These are phyloP conservation scores for Lathyrus sativus DNA, from an alignment of 306 rosid genomes.

Conservation along the genomic window DNA sequence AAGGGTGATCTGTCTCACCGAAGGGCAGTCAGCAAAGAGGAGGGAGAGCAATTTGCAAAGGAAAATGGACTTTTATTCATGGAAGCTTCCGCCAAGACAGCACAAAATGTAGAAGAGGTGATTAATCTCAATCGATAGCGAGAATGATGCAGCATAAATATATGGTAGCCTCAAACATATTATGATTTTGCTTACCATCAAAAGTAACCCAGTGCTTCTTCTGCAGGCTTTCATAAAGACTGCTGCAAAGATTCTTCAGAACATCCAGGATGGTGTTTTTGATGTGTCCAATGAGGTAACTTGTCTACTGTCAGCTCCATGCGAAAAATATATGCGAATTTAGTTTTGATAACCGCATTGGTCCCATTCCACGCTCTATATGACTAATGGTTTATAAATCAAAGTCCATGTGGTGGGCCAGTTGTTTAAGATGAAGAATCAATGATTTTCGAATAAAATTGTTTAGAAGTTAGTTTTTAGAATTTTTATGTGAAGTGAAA, in stretches of 20 bases:
- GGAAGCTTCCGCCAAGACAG: slow-evolving; percentile 97
- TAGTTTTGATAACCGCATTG: slow-evolving; percentile 18
- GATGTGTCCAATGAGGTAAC: slow-evolving; percentile 96
- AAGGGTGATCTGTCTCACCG: slow-evolving; percentile 89
- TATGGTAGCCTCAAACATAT: slow-evolving; percentile 1
- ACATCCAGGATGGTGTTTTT: slow-evolving; percentile 86
- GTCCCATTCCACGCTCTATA: neutral
- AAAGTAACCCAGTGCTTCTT: slow-evolving; percentile 21
- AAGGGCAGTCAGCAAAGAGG: slow-evolving; percentile 95
- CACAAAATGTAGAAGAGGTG: slow-evolving; percentile 97
- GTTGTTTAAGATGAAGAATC: neutral
- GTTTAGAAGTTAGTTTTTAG: too few relatives aligned
- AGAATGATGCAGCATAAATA: neutral
- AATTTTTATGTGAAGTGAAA: too few relatives aligned
- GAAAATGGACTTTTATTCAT: slow-evolving; percentile 93
- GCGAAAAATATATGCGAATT: neutral
- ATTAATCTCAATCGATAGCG: slow-evolving; percentile 28
- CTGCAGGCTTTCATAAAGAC: slow-evolving; percentile 84
- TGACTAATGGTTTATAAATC: slow-evolving; percentile 2
- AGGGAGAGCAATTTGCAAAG: slow-evolving; percentile 94
- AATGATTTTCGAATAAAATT: neutral
- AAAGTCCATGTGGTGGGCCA: neutral
- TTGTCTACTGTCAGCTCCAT: slow-evolving; percentile 14
- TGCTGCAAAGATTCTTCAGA: slow-evolving; percentile 90
- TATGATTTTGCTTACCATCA: neutral